A percentile compares a stretch with the other conserved stretches of the same genome.
Conservation (phyloP, 306 rosid genomes). For the Trifolium fragiferum region DNA sequence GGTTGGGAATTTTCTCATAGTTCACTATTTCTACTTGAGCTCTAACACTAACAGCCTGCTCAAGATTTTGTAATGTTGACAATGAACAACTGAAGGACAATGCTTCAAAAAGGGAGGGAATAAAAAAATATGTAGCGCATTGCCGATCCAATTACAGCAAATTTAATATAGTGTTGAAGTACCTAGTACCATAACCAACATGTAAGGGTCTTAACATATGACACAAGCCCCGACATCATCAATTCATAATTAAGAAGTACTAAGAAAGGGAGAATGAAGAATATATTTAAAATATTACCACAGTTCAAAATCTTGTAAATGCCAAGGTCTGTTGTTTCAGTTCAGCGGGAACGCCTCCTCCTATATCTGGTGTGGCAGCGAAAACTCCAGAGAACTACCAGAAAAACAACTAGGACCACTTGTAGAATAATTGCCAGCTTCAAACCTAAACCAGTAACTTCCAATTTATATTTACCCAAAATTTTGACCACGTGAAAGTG, state of each 20-base stretch:
- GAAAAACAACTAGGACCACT: slow-evolving; percentile 48
- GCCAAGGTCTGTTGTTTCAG: slow-evolving; percentile 40
- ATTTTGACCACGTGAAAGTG: slow-evolving; percentile 15
- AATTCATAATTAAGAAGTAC: slow-evolving; percentile 20
- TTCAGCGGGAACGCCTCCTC: slow-evolving; percentile 55
- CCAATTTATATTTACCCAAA: slow-evolving; percentile 26
- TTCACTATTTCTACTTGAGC: slow-evolving; percentile 52
- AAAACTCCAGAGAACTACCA: slow-evolving; percentile 50
- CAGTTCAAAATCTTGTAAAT: slow-evolving; percentile 9
- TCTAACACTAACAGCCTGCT: slow-evolving; percentile 40
- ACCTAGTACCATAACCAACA: slow-evolving; percentile 15
- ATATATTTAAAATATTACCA: slow-evolving; percentile 41
- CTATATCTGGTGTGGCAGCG: slow-evolving; percentile 50
- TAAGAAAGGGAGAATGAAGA: neutral
- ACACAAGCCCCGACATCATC: slow-evolving; percentile 2
- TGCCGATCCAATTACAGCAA: slow-evolving; percentile 39
- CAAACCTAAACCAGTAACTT: slow-evolving; percentile 59
- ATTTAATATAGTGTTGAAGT: neutral
- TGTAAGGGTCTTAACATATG: slow-evolving; percentile 22
- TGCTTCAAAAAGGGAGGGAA: slow-evolving; percentile 34
- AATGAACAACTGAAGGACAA: slow-evolving; percentile 36
- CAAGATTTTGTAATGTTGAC: slow-evolving; percentile 44
- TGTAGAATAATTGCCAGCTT: slow-evolving; percentile 65
- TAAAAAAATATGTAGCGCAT: slow-evolving; percentile 38
- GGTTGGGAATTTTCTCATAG: slow-evolving; percentile 53